Evolutionary conservation across 768 basidiomycete species (phyloP), one percentile per base, ranked within the genome.

Genomic region (Gloeopeniophorella convolvens): DNA sequence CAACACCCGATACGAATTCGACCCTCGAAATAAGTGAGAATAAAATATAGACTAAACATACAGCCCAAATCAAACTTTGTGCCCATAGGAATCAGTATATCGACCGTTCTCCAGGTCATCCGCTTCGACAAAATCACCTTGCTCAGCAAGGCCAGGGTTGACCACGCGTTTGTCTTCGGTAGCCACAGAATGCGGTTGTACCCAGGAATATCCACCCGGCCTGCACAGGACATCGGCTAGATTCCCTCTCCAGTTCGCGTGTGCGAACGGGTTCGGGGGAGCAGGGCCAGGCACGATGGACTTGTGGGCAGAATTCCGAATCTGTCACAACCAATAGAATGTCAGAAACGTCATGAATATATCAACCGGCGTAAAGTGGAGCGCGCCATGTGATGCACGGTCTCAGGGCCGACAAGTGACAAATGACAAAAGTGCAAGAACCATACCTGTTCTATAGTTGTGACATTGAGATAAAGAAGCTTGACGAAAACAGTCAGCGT

Each of bases 391-490:
- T 44, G 42, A 54, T 50, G 46, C 43, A 21, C 18, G 37, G 42
- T 45, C 48, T 42, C 23, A 40, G 48, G 39, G 37, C 50, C 24
- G 48, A 40, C 36, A 16, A 34, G 57, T 61, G 56, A 46, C 46
- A 40, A 48, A 48, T 56, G 52, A 58, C 50, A 48, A 54, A 48
- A 27, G 24, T 30, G 33, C 52, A 46, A 60, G 45, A 18, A 1
- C 51, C 52, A 33, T 65, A 87, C 86, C 77, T 92, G 90, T 70
- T 97, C 94, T 54, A 97, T 92, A n/a, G 93, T 97, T 8, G 94
- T 96, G 30, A 91, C 75, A 65, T 95, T 94, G 55, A 92, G 71
- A 27, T 92, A 64, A 45, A 95, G 68, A 41, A 97, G 74, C 85
- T 89, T 64, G 30, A 51, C 44, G 48, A 26, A 36, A 21, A 49